Evolutionary conservation across 2,329 filamentous ascomycete genomes (phyloP).

Genomic region (Aspergillus aculeatinus): DNA sequence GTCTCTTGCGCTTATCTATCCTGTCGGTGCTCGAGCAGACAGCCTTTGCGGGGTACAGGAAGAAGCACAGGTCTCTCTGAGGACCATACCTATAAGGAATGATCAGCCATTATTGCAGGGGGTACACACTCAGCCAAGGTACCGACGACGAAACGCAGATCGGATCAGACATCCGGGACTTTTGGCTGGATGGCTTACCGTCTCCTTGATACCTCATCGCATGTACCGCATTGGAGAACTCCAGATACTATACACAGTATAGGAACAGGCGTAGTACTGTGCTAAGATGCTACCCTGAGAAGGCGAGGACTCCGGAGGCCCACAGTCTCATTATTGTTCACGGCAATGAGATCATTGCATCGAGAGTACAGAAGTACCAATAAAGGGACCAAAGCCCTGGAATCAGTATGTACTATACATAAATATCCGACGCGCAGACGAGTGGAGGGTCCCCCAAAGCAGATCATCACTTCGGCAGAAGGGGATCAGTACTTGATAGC

Average conservation of each 20-base stretch:
- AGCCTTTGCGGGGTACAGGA: background rate
- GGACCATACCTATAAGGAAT: background rate
- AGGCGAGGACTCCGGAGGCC: background rate
- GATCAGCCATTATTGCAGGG: no score
- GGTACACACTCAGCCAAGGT: background rate
- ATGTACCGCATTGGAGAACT: background rate
- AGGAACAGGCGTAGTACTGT: background rate
- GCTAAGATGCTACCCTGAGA: background rate
- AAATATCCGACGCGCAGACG: constrained; percentile 23
- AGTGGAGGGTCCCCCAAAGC: constrained; percentile 15
- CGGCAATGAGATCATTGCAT: background rate
- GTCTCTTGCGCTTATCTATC: constrained; percentile 18
- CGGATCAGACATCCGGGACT: constrained; percentile 5
- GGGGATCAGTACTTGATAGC: constrained; percentile 24
- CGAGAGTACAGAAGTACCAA: constrained; percentile 18
- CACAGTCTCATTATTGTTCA: background rate
- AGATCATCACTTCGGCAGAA: constrained; percentile 22
- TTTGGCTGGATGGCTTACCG: background rate
- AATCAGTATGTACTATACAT: constrained; percentile 17
- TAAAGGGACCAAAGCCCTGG: constrained; percentile 5
- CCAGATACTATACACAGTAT: background rate
- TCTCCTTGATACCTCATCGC: background rate
- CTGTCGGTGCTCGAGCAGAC: constrained; percentile 1
- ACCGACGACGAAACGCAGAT: background rate
- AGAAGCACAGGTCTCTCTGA: background rate